These are phyloP conservation scores for Saccharomycopsis sp. DNA, from an alignment of 805 yeast genomes.

Conservation along the genomic window DNA sequence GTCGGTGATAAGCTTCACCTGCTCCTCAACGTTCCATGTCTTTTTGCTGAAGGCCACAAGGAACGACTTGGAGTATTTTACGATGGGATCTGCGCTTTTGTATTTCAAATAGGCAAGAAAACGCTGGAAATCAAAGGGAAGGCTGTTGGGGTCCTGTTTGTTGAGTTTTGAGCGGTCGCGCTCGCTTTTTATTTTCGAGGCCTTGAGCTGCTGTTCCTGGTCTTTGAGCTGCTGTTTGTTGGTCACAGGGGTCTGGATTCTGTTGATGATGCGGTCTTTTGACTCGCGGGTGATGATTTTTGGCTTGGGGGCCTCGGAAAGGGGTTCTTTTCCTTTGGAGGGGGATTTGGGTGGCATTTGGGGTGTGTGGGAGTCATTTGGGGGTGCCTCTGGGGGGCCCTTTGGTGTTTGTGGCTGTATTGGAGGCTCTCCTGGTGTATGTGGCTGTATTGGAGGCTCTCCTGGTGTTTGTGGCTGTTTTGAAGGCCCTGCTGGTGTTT, in stretches of 20 bases:
- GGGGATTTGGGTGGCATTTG: too few relatives aligned
- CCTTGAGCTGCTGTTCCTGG: slow-evolving; percentile 18
- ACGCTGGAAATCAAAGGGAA: slow-evolving; percentile 72
- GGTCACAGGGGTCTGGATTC: slow-evolving; percentile 17
- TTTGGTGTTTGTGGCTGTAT: too few relatives aligned
- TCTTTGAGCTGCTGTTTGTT: slow-evolving; percentile 13
- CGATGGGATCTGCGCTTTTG: slow-evolving; percentile 81
- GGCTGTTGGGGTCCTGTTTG: slow-evolving; percentile 14
- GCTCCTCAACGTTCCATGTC: slow-evolving; percentile 70
- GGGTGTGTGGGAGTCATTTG: too few relatives aligned
- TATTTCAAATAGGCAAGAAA: slow-evolving; percentile 67
- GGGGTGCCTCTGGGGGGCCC: too few relatives aligned
- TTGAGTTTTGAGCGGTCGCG: background rate
- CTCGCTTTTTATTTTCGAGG: slow-evolving; percentile 7
- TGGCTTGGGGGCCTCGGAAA: too few relatives aligned
- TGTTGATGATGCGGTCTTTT: slow-evolving; percentile 17
- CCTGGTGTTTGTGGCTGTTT: too few relatives aligned
- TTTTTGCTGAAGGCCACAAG: slow-evolving; percentile 65
- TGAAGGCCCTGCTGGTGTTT: too few relatives aligned
- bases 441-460: too few relatives aligned
- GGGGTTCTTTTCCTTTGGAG: too few relatives aligned
- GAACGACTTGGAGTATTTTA: slow-evolving; percentile 79
- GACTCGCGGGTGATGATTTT: slow-evolving; percentile 10
- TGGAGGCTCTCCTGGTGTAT: too few relatives aligned
- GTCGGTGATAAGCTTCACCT: slow-evolving; percentile 67